Conservation (phyloP, 257 asterid species). For the Ballota nigra region DNA sequence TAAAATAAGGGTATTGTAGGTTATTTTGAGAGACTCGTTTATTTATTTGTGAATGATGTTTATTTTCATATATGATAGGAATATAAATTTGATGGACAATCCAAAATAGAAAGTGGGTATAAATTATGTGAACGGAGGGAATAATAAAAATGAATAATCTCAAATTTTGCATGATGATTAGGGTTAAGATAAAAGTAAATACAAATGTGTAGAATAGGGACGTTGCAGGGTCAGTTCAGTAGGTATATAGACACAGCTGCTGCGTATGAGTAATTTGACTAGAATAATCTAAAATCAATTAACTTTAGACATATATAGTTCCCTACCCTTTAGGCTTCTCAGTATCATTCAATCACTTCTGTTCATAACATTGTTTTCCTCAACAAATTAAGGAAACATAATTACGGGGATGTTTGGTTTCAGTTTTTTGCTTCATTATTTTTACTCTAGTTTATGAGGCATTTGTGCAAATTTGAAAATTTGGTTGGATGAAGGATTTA, state of each 20-base stretch:
- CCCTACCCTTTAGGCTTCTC: background rate
- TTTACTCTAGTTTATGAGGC: background rate
- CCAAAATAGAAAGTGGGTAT: too few relatives aligned
- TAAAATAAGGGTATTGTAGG: too few relatives aligned
- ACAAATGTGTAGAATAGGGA: background rate
- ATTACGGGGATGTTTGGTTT: background rate
- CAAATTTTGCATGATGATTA: too few relatives aligned
- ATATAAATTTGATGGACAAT: too few relatives aligned
- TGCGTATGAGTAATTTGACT: conserved; percentile 13
- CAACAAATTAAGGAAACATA: conserved; percentile 3
- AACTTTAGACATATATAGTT: background rate
- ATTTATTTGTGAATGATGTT: too few relatives aligned
- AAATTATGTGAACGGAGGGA: too few relatives aligned
- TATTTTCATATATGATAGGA: too few relatives aligned
- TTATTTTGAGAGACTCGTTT: too few relatives aligned
- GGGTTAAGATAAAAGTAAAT: background rate
- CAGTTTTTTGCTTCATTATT: background rate
- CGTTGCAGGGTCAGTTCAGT: background rate
- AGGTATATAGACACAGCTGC: background rate
- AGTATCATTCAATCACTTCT: background rate
- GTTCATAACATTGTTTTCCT: conserved; percentile 22
- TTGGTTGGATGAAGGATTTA: too few relatives aligned
- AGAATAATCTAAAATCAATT: conserved; percentile 5
- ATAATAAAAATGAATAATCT: too few relatives aligned
- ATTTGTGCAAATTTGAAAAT: too few relatives aligned